Evolutionary conservation across 306 rosid species (phyloP).

Genomic region (Pyrus communis): DNA sequence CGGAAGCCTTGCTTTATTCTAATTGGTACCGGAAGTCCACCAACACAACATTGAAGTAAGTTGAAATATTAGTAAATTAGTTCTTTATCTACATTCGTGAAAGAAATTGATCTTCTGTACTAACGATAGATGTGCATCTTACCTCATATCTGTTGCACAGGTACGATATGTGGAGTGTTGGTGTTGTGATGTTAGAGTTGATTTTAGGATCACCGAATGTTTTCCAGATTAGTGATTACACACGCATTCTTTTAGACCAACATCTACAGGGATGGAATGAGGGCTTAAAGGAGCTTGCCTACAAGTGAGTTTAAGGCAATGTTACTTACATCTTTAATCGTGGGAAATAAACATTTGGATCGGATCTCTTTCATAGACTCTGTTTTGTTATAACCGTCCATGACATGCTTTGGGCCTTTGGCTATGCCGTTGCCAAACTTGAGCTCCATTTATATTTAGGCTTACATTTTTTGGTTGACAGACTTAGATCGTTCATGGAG

Average conservation of each 20-base stretch:
- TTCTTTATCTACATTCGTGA: conserved; percentile 11
- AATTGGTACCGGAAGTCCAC: conserved; percentile 71
- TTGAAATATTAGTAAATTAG: conserved; percentile 7
- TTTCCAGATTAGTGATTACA: conserved; percentile 67
- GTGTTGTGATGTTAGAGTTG: conserved; percentile 91
- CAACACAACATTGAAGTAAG: conserved; percentile 73
- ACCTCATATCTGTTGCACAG: conserved; percentile 28
- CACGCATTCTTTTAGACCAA: conserved; percentile 72
- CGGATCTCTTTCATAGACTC: background rate
- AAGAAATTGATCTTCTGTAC: background rate
- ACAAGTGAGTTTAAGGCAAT: conserved; percentile 52
- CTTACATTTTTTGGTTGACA: conserved; percentile 25
- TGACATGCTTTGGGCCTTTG: background rate
- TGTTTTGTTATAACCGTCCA: background rate
- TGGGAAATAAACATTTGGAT: background rate
- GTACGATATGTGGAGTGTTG: conserved; percentile 97
- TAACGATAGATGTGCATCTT: background rate
- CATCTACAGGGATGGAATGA: conserved; percentile 88
- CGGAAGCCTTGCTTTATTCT: conserved; percentile 84
- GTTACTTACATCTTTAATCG: background rate
- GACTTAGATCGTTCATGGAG: conserved; percentile 94
- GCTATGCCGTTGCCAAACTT: background rate
- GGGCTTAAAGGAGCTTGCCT: conserved; percentile 71
- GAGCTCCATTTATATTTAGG: background rate
- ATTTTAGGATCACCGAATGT: conserved; percentile 78